Evolutionary conservation across 495 filamentous ascomycete species (phyloP).

Genomic region (Neurospora sp.): DNA sequence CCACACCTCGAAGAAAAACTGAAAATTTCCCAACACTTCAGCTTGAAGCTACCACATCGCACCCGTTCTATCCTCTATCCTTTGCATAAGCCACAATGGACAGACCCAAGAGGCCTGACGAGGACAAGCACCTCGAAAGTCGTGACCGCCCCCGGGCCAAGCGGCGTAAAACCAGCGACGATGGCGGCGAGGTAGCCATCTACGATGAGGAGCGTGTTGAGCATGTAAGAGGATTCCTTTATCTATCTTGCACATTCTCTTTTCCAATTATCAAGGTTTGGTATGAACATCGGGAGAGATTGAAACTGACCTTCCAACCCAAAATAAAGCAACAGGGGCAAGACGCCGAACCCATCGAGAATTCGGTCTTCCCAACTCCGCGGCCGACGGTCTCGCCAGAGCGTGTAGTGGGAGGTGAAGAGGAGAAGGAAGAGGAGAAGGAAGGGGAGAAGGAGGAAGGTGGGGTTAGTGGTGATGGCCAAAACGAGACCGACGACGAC

Average conservation of each 20-base stretch:
- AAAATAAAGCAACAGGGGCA: too few relatives aligned
- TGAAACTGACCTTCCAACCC: neutral
- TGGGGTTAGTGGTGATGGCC: neutral
- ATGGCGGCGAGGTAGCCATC: neutral
- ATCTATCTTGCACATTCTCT: neutral
- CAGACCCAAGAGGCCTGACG: too few relatives aligned
- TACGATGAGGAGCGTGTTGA: neutral
- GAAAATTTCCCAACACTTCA: too few relatives aligned
- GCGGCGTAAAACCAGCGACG: neutral
- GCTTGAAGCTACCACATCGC: too few relatives aligned
- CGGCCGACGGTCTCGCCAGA: neutral
- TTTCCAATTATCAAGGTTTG: neutral
- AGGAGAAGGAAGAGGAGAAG: neutral
- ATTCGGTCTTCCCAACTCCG: too few relatives aligned
- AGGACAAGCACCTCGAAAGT: neutral
- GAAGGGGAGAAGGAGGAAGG: neutral
- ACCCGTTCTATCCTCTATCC: too few relatives aligned
- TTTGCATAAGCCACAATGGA: too few relatives aligned
- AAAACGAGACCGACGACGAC: neutral
- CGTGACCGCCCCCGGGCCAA: neutral
- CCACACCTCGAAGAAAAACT: too few relatives aligned
- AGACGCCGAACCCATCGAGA: too few relatives aligned
- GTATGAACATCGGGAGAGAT: neutral
- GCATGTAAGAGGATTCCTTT: too few relatives aligned
- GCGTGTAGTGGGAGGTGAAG: neutral